Percentiles rank a stretch among this genome's conserved stretches.
Conservation (phyloP, 2,329 filamentous ascomycete genomes). For the Arthrobotrys sphaeroides region DNA sequence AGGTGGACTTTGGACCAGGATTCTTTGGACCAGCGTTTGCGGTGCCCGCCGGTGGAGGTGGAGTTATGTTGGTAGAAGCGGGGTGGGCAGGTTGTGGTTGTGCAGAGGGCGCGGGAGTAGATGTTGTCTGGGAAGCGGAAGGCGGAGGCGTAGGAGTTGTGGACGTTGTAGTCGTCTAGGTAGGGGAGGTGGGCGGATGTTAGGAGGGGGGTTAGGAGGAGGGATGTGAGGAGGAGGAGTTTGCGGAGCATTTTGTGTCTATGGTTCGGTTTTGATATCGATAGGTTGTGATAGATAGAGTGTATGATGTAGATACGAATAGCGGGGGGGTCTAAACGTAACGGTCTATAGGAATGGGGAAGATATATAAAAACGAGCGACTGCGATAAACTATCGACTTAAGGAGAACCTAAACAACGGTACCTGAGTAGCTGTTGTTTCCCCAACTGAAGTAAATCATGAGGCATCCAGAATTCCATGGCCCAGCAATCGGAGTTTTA, state of each 20-base stretch:
- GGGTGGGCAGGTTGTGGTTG: constrained; percentile 43
- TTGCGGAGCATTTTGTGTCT: constrained; percentile 19
- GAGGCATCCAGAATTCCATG: not conserved
- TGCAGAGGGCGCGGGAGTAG: constrained; percentile 43
- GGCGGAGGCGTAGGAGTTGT: constrained; percentile 27
- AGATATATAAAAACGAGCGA: no score
- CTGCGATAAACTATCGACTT: no score
- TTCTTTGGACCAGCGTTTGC: constrained; percentile 29
- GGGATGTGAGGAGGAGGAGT: not conserved
- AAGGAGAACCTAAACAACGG: no score
- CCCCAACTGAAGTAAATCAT: no score
- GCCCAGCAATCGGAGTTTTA: not conserved
- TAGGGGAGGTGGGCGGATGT: constrained; percentile 40
- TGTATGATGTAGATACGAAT: not conserved
- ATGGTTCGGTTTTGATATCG: not conserved
- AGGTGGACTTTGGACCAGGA: constrained; percentile 50
- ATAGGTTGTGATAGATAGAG: not conserved
- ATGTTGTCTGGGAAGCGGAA: constrained; percentile 35
- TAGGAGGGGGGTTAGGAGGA: constrained; percentile 8
- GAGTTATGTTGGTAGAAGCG: constrained; percentile 2
- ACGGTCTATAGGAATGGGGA: not conserved
- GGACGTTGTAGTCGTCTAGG: constrained; percentile 21
- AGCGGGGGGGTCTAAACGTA: not conserved
- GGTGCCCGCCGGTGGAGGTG: not conserved
- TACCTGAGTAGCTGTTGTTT: not conserved